A percentile compares a stretch with the other conserved stretches of the same genome.
phyloP scores from a whole-genome alignment of 768 basidiomycete genomes.

The Amanita polypyramis region DNA sequence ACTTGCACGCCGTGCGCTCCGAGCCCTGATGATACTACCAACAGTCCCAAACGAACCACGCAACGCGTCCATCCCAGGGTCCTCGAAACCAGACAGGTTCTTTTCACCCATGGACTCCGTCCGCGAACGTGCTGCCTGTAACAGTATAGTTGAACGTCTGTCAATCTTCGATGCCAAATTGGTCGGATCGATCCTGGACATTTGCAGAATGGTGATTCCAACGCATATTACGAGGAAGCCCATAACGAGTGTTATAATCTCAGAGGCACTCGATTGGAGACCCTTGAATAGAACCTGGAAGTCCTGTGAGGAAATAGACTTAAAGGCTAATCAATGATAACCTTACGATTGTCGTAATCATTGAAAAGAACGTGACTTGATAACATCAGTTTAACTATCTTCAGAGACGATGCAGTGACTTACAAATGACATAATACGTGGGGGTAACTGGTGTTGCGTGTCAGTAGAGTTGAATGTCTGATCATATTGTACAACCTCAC shows the following conservation, averaged over 20 bases:
- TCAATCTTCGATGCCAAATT: slow-evolving; percentile 66
- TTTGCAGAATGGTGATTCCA: slow-evolving; percentile 91
- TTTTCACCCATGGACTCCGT: slow-evolving; percentile 69
- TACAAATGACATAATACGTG: slow-evolving; percentile 80
- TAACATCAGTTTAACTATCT: slow-evolving; percentile 7
- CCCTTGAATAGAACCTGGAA: slow-evolving; percentile 81
- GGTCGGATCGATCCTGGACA: slow-evolving; percentile 88
- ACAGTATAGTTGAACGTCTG: slow-evolving; percentile 78
- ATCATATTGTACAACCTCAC: slow-evolving; percentile 21
- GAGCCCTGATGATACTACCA: slow-evolving; percentile 79
- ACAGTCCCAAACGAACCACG: slow-evolving; percentile 87
- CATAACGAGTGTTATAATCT: slow-evolving; percentile 87
- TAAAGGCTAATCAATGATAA: not conserved
- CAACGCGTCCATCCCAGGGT: slow-evolving; percentile 88
- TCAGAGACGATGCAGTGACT: slow-evolving; percentile 15
- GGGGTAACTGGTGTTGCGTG: slow-evolving; percentile 53
- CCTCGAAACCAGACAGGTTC: slow-evolving; percentile 53
- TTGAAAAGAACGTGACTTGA: slow-evolving; percentile 77
- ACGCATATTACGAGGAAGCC: slow-evolving; percentile 87
- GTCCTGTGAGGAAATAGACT: not conserved
- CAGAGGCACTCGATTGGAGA: slow-evolving; percentile 59
- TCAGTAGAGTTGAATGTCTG: slow-evolving; percentile 11
- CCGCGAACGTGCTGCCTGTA: slow-evolving; percentile 71
- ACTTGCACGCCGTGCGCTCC: slow-evolving; percentile 41
- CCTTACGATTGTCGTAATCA: slow-evolving; percentile 72